Evolutionary conservation across 768 basidiomycete genomes (phyloP).

Genomic region (Tricholoma flavovirens): DNA sequence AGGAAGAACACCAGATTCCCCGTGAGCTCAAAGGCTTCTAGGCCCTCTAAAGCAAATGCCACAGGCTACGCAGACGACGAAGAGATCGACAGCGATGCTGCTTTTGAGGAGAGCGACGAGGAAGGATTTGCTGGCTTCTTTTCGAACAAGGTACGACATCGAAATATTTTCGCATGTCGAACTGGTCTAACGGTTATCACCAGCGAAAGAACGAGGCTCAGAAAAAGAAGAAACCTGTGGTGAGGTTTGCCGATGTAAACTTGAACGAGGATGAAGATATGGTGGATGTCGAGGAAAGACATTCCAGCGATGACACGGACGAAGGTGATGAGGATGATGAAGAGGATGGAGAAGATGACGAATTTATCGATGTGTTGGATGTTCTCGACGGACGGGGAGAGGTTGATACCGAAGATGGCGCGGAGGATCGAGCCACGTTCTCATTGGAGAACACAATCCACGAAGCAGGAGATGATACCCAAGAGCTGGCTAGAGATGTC

Average conservation of each 20-base stretch:
- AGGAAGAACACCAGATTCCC: slow-evolving; percentile 2
- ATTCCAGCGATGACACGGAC: slow-evolving; percentile 34
- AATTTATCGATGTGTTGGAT: slow-evolving; percentile 61
- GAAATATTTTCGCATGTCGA: background rate
- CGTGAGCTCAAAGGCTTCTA: slow-evolving; percentile 13
- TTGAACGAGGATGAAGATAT: slow-evolving; percentile 53
- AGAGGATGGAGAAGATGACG: slow-evolving; percentile 38
- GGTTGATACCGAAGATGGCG: slow-evolving; percentile 34
- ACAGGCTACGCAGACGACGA: slow-evolving; percentile 69
- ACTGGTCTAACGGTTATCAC: slow-evolving; percentile 11
- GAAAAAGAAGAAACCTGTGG: slow-evolving; percentile 26
- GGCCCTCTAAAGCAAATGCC: slow-evolving; percentile 34
- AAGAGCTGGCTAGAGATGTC: slow-evolving; percentile 29
- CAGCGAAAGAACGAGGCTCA: slow-evolving; percentile 20
- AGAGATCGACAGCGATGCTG: slow-evolving; percentile 80
- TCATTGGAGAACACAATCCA: slow-evolving; percentile 5
- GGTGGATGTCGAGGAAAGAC: slow-evolving; percentile 10
- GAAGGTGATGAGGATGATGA: slow-evolving; percentile 37
- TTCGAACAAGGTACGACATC: slow-evolving; percentile 33
- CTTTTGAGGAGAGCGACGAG: slow-evolving; percentile 77
- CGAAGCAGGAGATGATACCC: slow-evolving; percentile 25
- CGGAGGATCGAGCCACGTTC: slow-evolving; percentile 19
- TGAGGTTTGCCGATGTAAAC: slow-evolving; percentile 53
- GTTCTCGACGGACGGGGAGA: slow-evolving; percentile 60
- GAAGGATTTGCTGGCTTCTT: slow-evolving; percentile 72